Conservation (phyloP, 495 filamentous ascomycete species). For the Xylaria bambusicola region DNA sequence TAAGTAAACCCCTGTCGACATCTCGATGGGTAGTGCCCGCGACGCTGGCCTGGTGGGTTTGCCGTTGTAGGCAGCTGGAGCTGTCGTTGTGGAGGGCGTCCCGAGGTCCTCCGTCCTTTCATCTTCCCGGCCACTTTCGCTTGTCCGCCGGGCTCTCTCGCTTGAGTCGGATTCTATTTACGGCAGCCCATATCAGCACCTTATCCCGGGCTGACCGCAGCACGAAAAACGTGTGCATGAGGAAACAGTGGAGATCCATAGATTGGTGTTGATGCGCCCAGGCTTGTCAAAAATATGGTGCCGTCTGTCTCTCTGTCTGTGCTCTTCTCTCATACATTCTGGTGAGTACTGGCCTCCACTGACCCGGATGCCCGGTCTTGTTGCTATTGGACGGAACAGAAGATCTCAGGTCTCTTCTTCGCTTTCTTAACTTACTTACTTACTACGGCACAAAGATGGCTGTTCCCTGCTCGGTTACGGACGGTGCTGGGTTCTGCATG, state of each 20-base stretch:
- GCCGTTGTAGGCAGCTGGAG: not conserved
- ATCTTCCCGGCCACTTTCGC: too few species aligned
- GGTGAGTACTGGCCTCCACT: too few species aligned
- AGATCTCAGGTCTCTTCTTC: too few species aligned
- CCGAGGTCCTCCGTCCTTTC: too few species aligned
- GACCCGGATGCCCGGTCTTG: not conserved
- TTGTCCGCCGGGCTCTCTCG: too few species aligned
- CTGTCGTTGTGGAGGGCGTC: too few species aligned
- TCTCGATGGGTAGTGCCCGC: not conserved
- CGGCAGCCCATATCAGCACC: slow-evolving; percentile 2
- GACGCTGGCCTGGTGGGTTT: not conserved
- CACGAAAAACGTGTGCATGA: slow-evolving; percentile 13
- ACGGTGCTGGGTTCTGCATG: too few species aligned
- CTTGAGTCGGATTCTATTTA: slow-evolving; percentile 12
- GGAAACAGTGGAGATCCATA: not conserved
- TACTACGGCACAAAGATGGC: slow-evolving; percentile 4
- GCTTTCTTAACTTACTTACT: too few species aligned
- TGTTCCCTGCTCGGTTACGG: not conserved
- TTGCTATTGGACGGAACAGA: slow-evolving; percentile 1
- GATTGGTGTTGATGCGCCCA: not conserved
- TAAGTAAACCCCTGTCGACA: too few species aligned
- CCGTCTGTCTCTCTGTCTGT: too few species aligned
- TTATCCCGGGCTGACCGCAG: slow-evolving; percentile 1
- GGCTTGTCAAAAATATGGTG: not conserved
- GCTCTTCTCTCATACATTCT: too few species aligned